phyloP scores from a whole-genome alignment of 345 rosid species.

The Syzygium oleosum region DNA sequence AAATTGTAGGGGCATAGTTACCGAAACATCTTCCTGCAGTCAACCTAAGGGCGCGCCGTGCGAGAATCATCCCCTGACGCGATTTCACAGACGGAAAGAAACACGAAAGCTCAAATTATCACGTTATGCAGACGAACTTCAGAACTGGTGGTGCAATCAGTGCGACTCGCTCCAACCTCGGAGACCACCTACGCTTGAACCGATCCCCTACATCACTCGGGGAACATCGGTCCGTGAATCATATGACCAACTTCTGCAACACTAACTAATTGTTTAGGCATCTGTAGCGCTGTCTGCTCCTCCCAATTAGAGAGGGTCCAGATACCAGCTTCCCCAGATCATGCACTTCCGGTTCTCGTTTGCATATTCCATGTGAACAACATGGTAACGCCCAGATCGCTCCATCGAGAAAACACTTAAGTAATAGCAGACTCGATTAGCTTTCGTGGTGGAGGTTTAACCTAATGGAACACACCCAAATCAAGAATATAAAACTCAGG shows the following conservation, averaged over 20 bases:
- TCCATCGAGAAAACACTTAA: neutral
- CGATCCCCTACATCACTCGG: neutral
- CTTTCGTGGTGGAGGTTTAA: neutral
- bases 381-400: neutral
- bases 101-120: neutral
- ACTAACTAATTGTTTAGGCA: neutral
- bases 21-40: neutral
- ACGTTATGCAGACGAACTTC: neutral
- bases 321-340: neutral
- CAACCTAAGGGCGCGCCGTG: neutral
- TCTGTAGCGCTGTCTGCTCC: neutral
- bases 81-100: no score
- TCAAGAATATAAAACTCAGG: neutral
- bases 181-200: neutral
- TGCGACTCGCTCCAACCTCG: neutral
- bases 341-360: neutral
- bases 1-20: neutral
- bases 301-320: neutral
- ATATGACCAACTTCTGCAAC: neutral
- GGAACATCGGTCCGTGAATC: neutral
- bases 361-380: neutral
- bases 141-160: no score
- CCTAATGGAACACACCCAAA: neutral
- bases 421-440: neutral
- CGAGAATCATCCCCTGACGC: no score